A percentile compares a stretch with the other conserved stretches of the same genome.
Conservation (phyloP, 2,329 filamentous ascomycete genomes). For the Epichloe elymi region DNA sequence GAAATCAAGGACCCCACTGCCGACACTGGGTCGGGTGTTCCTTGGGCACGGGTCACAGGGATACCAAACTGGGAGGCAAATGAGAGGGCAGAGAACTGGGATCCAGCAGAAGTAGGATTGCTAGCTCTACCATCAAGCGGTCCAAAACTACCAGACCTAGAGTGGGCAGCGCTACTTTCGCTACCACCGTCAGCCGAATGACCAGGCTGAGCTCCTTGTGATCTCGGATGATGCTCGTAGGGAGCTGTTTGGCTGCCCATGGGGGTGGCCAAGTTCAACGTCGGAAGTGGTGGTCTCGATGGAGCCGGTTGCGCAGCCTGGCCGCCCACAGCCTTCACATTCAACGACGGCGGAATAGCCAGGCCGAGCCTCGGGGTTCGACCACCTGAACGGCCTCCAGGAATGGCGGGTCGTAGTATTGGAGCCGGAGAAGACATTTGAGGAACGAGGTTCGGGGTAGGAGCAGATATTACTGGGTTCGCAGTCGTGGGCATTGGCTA, state of each 20-base stretch:
- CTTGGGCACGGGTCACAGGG: constrained; percentile 47
- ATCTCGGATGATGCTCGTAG: constrained; percentile 48
- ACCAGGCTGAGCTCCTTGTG: constrained; percentile 39
- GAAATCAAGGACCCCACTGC: constrained; percentile 79
- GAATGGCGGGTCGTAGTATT: constrained; percentile 71
- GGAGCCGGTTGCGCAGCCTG: constrained; percentile 22
- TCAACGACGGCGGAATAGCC: constrained; percentile 80
- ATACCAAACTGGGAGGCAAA: constrained; percentile 65
- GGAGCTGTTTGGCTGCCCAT: constrained; percentile 67
- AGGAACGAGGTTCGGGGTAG: constrained; percentile 27
- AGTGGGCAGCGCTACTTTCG: constrained; percentile 67
- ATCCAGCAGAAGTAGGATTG: constrained; percentile 77
- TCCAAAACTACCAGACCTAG: constrained; percentile 73
- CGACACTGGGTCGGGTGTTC: constrained; percentile 73
- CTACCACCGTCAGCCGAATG: constrained; percentile 64
- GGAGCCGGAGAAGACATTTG: constrained; percentile 67
- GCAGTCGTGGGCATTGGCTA: constrained; percentile 11
- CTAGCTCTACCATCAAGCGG: constrained; percentile 62
- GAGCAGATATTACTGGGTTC: constrained; percentile 14
- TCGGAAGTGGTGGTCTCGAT: constrained; percentile 50
- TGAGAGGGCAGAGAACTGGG: constrained; percentile 70
- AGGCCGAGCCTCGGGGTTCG: constrained; percentile 70
- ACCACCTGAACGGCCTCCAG: constrained; percentile 50
- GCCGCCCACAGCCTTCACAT: constrained; percentile 59
- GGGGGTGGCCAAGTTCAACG: constrained; percentile 73